Conservation (phyloP, 1,284 basidiomycete genomes). For the Heimioporus punctisporus region DNA sequence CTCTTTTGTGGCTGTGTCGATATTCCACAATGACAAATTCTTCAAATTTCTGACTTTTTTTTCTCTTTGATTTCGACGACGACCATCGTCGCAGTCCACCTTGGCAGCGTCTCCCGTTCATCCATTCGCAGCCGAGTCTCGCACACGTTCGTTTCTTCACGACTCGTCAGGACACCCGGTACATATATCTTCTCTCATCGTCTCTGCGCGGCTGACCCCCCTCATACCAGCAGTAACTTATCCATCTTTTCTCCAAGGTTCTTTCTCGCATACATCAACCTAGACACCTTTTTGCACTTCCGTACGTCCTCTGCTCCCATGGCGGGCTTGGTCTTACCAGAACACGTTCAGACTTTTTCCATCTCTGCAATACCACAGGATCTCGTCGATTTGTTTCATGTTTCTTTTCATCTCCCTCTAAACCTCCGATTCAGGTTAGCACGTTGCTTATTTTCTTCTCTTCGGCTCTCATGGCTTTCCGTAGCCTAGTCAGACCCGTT, state of each 20-base stretch:
- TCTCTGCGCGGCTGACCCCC: no score
- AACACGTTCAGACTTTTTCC: constrained; percentile 15
- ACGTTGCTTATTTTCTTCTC: background rate
- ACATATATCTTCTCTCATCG: no score
- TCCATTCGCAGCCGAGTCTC: background rate
- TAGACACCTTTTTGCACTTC: constrained; percentile 5
- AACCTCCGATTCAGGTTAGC: constrained; percentile 10
- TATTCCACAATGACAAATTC: constrained; percentile 6
- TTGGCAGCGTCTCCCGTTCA: background rate
- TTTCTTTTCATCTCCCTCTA: constrained; percentile 15
- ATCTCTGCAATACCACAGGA: background rate
- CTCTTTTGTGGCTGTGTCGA: constrained; percentile 21
- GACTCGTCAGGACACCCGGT: background rate
- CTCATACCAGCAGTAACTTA: constrained; percentile 20
- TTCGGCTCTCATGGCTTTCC: no score
- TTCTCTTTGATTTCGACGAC: constrained; percentile 16
- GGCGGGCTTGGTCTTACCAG: constrained; percentile 2
- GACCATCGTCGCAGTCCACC: constrained; percentile 4
- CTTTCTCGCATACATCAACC: constrained; percentile 6
- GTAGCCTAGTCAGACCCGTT: constrained; percentile 4
- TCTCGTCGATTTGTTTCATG: constrained; percentile 17
- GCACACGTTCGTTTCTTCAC: background rate
- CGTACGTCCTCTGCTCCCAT: constrained; percentile 10
- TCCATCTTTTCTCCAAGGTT: background rate
- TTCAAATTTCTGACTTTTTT: constrained; percentile 21